These are phyloP conservation scores for Nothophytophthora sp. DNA, from an alignment of 352 stramenopile genomes.

Conservation along the genomic window DNA sequence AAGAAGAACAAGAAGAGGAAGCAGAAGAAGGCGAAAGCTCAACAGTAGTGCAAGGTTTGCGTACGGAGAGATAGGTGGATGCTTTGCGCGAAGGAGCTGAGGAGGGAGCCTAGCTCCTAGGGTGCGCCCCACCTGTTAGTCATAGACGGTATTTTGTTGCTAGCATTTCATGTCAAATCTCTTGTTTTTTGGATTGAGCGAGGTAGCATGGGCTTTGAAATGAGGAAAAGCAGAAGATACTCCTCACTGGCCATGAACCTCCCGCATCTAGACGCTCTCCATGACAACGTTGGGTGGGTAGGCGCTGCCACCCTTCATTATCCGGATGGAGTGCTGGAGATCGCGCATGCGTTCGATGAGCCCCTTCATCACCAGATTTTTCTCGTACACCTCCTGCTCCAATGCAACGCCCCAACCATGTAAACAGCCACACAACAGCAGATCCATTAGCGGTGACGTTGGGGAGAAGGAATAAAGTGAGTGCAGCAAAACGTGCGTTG, in stretches of 20 bases:
- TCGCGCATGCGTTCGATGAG: slow-evolving; percentile 80
- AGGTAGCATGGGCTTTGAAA: too few relatives aligned
- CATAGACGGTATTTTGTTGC: too few relatives aligned
- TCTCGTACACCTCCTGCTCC: slow-evolving; percentile 78
- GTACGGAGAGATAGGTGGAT: slow-evolving; percentile 1
- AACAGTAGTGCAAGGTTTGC: slow-evolving; percentile 15
- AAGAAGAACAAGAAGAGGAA: slow-evolving; percentile 23
- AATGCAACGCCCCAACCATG: background rate
- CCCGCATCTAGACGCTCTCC: slow-evolving; percentile 74
- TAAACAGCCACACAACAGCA: background rate
- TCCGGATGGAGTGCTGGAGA: slow-evolving; percentile 72
- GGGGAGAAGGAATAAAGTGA: too few relatives aligned
- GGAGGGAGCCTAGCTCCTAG: too few relatives aligned
- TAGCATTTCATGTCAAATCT: too few relatives aligned
- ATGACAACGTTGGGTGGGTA: slow-evolving; percentile 67
- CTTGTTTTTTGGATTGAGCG: too few relatives aligned
- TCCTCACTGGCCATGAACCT: too few relatives aligned
- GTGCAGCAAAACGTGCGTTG: slow-evolving; percentile 29
- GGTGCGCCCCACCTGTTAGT: too few relatives aligned
- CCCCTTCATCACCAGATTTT: slow-evolving; percentile 86
- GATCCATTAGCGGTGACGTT: background rate
- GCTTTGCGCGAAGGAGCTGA: too few relatives aligned
- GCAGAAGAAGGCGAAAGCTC: slow-evolving; percentile 28
- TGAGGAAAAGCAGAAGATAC: too few relatives aligned
- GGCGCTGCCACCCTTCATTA: slow-evolving; percentile 70